phyloP scores from a whole-genome alignment of 768 basidiomycete genomes.

The Boletus vermiculosoides region DNA sequence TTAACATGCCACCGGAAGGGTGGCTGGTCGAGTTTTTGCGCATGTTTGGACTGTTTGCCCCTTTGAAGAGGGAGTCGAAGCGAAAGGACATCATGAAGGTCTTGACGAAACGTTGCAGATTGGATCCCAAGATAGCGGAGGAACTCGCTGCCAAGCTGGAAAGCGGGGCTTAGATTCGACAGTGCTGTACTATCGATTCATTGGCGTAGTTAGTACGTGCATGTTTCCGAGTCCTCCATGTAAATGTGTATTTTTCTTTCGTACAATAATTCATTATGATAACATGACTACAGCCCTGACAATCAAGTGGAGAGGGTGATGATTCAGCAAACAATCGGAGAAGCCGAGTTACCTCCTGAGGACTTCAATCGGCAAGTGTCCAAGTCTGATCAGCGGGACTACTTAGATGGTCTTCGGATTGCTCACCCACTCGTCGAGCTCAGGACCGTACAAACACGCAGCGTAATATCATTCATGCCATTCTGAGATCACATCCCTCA shows the following conservation, averaged over 20 bases:
- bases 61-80: conserved; percentile 22
- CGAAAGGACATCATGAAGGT: conserved; percentile 25
- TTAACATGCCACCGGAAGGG: conserved; percentile 26
- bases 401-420: too few species aligned
- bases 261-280: background rate
- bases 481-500: background rate
- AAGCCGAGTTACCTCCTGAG: background rate
- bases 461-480: background rate
- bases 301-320: background rate
- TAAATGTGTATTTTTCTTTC: conserved; percentile 1
- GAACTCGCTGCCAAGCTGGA: conserved; percentile 23
- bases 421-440: background rate
- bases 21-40: conserved; percentile 29
- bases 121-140: conserved; percentile 19
- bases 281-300: background rate
- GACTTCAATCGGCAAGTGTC: conserved; percentile 1
- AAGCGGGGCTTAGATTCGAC: background rate
- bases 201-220: background rate
- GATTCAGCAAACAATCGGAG: background rate
- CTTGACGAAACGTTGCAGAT: conserved; percentile 30
- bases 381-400: background rate
- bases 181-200: background rate
- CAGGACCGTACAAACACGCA: background rate
- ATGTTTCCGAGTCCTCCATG: conserved; percentile 6
- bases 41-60: conserved; percentile 23